Evolutionary conservation across 148 eudicot genomes (phyloP).

Genomic region (Rhododendron simsii): DNA sequence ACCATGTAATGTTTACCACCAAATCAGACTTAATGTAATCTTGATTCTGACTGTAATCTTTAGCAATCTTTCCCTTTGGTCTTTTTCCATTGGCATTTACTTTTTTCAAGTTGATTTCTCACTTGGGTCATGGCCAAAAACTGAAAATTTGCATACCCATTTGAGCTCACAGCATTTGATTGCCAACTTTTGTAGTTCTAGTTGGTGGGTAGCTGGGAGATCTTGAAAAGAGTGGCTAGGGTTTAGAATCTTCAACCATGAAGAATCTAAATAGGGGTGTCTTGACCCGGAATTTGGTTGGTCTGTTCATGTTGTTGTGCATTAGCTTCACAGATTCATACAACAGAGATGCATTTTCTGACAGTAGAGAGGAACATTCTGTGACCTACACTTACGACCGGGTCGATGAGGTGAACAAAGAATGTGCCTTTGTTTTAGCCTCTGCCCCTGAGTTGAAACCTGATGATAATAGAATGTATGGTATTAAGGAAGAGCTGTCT

Average conservation of each 20-base stretch:
- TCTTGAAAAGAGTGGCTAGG: neutral
- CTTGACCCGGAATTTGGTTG: slow-evolving; percentile 20
- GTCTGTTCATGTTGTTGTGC: slow-evolving; percentile 29
- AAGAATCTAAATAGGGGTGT: neutral
- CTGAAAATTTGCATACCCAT: neutral
- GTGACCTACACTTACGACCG: slow-evolving; percentile 48
- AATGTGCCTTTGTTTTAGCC: slow-evolving; percentile 42
- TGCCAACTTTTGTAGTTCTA: slow-evolving; percentile 2
- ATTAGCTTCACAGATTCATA: slow-evolving; percentile 28
- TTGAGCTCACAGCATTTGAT: neutral
- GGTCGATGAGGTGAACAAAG: slow-evolving; percentile 54
- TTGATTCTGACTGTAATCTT: neutral
- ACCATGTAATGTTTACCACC: neutral
- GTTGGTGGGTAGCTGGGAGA: neutral
- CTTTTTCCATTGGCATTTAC: neutral
- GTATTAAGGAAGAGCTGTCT: slow-evolving; percentile 49
- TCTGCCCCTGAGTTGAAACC: slow-evolving; percentile 47
- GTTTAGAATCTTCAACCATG: slow-evolving; percentile 15
- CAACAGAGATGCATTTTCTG: slow-evolving; percentile 14
- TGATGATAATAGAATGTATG: slow-evolving; percentile 34
- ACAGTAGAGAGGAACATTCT: slow-evolving; percentile 12
- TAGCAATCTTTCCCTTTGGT: neutral
- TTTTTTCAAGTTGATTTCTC: neutral
- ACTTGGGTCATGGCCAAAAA: neutral
- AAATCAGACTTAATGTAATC: neutral